phyloP scores from a whole-genome alignment of 768 basidiomycete genomes.

The Leccinum incarnatum region DNA sequence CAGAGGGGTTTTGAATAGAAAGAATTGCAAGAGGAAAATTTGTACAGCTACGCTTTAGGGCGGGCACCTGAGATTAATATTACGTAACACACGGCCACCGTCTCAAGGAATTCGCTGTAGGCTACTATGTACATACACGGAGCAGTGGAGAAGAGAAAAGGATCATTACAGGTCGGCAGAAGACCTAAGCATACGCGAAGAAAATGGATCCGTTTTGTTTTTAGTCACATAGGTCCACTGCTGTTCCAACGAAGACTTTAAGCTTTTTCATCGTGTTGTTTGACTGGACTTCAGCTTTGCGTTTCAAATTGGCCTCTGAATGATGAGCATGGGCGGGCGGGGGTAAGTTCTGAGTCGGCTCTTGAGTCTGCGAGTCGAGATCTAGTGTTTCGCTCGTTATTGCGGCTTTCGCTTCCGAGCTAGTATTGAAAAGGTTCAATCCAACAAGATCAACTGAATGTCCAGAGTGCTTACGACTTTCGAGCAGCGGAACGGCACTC shows the following conservation, averaged over 20 bases:
- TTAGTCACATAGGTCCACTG: constrained; percentile 75
- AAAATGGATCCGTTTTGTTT: neutral
- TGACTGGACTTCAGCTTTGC: constrained; percentile 25
- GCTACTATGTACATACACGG: no score
- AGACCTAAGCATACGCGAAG: neutral
- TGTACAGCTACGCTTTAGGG: constrained; percentile 33
- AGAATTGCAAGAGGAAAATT: neutral
- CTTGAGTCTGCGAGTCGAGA: constrained; percentile 40
- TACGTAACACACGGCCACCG: neutral
- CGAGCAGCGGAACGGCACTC: constrained; percentile 11
- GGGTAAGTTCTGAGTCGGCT: constrained; percentile 34
- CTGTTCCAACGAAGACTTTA: constrained; percentile 68
- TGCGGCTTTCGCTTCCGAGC: neutral
- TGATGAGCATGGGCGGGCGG: constrained; percentile 13
- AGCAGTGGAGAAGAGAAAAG: neutral
- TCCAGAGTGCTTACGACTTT: constrained; percentile 8
- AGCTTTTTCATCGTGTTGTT: constrained; percentile 47
- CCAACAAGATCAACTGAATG: neutral
- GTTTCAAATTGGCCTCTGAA: constrained; percentile 32
- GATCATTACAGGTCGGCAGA: neutral
- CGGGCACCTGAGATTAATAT: constrained; percentile 19
- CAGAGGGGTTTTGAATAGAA: constrained; percentile 34
- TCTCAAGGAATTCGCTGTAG: no score
- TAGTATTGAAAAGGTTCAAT: neutral
- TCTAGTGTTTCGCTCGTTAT: constrained; percentile 5